These are phyloP conservation scores for Cotoneaster glaucophyllus DNA, from an alignment of 306 rosid genomes.

Conservation along the genomic window DNA sequence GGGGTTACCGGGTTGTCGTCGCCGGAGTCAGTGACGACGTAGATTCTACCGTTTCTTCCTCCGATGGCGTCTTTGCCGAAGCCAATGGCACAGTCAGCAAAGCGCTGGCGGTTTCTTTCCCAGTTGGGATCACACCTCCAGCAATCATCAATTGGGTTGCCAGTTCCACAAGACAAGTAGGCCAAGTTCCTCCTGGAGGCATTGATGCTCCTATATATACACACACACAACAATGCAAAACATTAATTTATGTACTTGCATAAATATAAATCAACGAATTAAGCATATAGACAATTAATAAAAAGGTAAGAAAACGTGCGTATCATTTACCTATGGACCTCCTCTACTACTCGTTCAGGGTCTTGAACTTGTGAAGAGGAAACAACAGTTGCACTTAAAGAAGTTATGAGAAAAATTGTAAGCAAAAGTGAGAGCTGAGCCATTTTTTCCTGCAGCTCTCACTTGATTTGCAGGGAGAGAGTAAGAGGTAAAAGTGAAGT, in stretches of 20 bases:
- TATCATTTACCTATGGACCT: constrained; percentile 57
- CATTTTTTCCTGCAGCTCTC: constrained; percentile 23
- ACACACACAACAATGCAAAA: not conserved
- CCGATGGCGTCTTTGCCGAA: constrained; percentile 82
- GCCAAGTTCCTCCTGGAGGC: constrained; percentile 69
- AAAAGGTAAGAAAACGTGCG: no score
- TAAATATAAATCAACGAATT: not conserved
- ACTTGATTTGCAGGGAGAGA: not conserved
- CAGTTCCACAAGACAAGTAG: constrained; percentile 62
- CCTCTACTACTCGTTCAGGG: constrained; percentile 61
- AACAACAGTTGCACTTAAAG: constrained; percentile 16
- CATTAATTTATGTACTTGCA: not conserved
- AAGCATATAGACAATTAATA: not conserved
- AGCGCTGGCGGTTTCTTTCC: constrained; percentile 62
- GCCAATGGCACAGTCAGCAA: constrained; percentile 85
- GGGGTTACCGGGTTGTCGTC: constrained; percentile 72
- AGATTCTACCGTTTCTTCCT: constrained; percentile 61
- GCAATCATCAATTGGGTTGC: constrained; percentile 90
- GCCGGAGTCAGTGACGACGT: constrained; percentile 52
- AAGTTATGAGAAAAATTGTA: constrained; percentile 20
- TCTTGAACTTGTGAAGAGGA: constrained; percentile 44
- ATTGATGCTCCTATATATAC: constrained; percentile 50
- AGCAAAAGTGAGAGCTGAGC: constrained; percentile 22
- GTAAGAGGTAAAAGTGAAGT: not conserved
- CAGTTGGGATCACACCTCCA: constrained; percentile 80